phyloP scores from a whole-genome alignment of 2,329 filamentous ascomycete genomes.

The Monosporascus sp. region DNA sequence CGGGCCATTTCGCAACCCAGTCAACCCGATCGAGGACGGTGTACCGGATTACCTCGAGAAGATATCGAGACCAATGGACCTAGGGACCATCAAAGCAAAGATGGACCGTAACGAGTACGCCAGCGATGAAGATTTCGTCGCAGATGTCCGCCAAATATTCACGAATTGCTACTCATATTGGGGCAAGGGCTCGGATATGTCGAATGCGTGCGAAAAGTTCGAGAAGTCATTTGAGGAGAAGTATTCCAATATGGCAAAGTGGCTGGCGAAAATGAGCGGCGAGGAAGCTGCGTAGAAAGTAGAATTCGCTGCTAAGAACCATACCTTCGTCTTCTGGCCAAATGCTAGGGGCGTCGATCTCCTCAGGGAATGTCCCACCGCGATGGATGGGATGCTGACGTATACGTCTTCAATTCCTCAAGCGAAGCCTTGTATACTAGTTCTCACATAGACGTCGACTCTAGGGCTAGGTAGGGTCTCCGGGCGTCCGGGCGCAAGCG shows the following conservation, averaged over 20 bases:
- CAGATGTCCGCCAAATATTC: constrained; percentile 57
- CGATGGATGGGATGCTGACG: background rate
- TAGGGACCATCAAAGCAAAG: constrained; percentile 54
- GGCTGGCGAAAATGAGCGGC: constrained; percentile 49
- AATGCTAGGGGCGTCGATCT: no score
- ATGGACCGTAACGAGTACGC: constrained; percentile 50
- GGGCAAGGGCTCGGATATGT: constrained; percentile 50
- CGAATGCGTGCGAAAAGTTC: constrained; percentile 48
- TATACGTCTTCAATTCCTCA: no score
- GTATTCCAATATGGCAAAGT: constrained; percentile 53
- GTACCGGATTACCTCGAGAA: constrained; percentile 58
- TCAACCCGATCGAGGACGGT: constrained; percentile 50
- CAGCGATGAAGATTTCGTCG: constrained; percentile 47
- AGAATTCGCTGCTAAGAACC: no score
- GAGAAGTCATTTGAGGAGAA: constrained; percentile 56
- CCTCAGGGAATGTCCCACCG: no score
- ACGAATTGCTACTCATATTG: constrained; percentile 61
- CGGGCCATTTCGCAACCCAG: constrained; percentile 55
- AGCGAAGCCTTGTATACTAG: background rate
- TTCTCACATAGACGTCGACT: background rate
- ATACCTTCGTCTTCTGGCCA: no score
- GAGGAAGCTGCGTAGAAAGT: constrained; percentile 27
- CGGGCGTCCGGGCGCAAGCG: background rate
- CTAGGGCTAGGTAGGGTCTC: background rate
- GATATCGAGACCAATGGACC: constrained; percentile 57